Conservation (phyloP, 805 yeast species). For the Vanderwaltozyma tropicalis region DNA sequence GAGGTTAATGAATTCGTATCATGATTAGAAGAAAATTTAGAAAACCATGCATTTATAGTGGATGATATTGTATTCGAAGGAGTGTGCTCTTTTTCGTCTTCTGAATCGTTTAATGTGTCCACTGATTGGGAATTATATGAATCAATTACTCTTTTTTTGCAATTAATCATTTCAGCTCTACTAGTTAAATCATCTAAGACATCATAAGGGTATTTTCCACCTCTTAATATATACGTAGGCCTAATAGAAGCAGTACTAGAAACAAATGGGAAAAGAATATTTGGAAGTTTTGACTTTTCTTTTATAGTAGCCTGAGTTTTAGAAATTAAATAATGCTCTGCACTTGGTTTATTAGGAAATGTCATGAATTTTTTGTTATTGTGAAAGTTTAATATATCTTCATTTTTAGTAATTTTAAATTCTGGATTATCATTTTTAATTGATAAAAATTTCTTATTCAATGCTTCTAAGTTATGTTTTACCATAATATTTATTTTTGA, state of each 20-base stretch:
- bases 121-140: too few species aligned
- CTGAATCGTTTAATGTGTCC: too few species aligned
- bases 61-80: background rate
- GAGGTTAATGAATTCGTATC: background rate
- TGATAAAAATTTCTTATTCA: background rate
- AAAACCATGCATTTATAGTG: background rate
- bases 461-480: background rate
- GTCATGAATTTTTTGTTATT: slow-evolving; percentile 18
- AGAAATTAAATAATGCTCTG: slow-evolving; percentile 9
- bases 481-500: slow-evolving; percentile 3
- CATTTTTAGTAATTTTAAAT: background rate
- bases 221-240: slow-evolving; percentile 10
- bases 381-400: slow-evolving; percentile 13
- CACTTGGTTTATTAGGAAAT: slow-evolving; percentile 6
- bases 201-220: slow-evolving; percentile 21
- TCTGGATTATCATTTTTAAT: background rate
- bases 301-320: background rate
- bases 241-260: slow-evolving; percentile 10
- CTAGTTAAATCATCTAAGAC: slow-evolving; percentile 12
- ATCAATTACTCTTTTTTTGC: too few species aligned
- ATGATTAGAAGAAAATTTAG: background rate
- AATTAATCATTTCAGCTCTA: background rate
- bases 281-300: background rate
- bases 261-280: slow-evolving; percentile 10
- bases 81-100: too few species aligned